phyloP scores from a whole-genome alignment of 306 rosid species.

The Rubus idaeus region DNA sequence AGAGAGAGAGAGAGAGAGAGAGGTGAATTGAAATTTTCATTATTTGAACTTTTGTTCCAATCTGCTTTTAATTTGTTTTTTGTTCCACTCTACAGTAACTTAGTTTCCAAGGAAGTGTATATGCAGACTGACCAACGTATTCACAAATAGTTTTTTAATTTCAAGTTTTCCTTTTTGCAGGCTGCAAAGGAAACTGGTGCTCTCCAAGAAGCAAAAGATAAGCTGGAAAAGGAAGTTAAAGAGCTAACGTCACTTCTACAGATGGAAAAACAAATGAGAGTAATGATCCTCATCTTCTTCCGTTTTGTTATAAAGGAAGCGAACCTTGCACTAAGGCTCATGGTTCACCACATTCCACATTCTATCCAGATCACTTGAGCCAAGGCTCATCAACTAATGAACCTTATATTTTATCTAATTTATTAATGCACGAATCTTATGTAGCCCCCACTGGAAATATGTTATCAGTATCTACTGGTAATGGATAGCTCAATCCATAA shows the following conservation, averaged over 20 bases:
- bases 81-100: background rate
- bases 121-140: background rate
- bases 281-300: constrained; percentile 24
- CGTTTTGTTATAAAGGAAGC: background rate
- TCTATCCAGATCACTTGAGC: background rate
- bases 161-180: constrained; percentile 32
- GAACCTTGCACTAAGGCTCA: background rate
- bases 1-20: no score
- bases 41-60: background rate
- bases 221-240: constrained; percentile 85
- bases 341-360: background rate
- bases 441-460: background rate
- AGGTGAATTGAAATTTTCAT: background rate
- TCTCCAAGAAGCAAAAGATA: constrained; percentile 77
- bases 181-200: constrained; percentile 92
- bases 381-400: background rate
- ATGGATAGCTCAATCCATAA: background rate
- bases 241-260: constrained; percentile 63
- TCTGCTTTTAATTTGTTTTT: background rate
- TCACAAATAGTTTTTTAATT: background rate
- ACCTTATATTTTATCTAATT: background rate
- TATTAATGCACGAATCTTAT: background rate
- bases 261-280: constrained; percentile 77
- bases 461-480: background rate
- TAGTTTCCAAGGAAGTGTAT: background rate